Base-by-base conservation (phyloP, 2,329 filamentous ascomycete genomes). In the Sporothrix brunneoviolacea region DNA sequence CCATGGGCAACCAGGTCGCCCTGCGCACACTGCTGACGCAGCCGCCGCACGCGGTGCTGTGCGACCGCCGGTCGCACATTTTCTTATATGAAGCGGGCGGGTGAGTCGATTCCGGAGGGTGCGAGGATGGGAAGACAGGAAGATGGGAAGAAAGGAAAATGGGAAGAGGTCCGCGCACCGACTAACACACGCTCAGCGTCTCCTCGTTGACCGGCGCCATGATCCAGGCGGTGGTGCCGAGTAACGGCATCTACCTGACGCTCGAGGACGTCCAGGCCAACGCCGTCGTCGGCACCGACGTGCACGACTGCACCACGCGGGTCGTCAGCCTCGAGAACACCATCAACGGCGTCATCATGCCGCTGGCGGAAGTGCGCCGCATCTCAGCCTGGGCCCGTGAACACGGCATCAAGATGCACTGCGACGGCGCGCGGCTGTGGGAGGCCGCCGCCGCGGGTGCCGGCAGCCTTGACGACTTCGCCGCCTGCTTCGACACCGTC, bases 1-100 rank as follows among this genome's bases (percentile, higher is more conserved):
- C 91, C 4, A 95, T 95, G 90, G 90, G 89, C 36, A 96, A 96
- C 68, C 90, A 95, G 65, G 73, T 96, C 16, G 84, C 86, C 0
- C 75, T 95, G 37, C 82, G 91, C 35, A 77, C 86, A 2, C 85
- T 93, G 53, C 75, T 96, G 13, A 77, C 74, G 1, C 84, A 88
- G 54, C 90, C 91, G 13, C 91, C 91, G 0, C 82, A 95, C 64
- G 79, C 79, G 8, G 79, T 96, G 5, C 70, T 96, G 8, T 88
- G 86, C 59, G 91, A 96, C 63, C 73, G 83, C 56, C 79, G 88
- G 30, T 79, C 82, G 4, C 91, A 96, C 64, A 86, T 96, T 52
- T 72, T 88, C 51, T 74, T 82, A 36, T 82, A 76, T 56, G 81
- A 84, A 61, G 79, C 79, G 10, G 80, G 80, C 53, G 80, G 84